phyloP scores from a whole-genome alignment of 306 rosid species.

The Mimosa bimucronata region DNA sequence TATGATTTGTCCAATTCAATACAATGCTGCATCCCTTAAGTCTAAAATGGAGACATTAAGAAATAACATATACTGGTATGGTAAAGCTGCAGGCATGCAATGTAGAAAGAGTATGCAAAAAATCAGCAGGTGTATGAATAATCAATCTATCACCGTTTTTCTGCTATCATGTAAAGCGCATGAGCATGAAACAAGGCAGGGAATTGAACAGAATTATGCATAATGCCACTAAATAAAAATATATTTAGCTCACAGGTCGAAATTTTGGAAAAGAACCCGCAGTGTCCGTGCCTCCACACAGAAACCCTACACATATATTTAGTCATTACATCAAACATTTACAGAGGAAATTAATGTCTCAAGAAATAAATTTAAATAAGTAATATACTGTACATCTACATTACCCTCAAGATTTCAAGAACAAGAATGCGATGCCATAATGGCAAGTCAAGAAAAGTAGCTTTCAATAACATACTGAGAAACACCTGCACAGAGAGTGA shows the following conservation, averaged over 20 bases:
- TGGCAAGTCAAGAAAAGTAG: constrained; percentile 91
- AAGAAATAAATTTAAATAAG: constrained; percentile 20
- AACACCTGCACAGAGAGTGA: constrained; percentile 69
- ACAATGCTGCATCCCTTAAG: constrained; percentile 26
- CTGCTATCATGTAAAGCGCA: background rate
- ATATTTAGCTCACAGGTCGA: constrained; percentile 79
- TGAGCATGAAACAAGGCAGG: background rate
- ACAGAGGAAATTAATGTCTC: constrained; percentile 31
- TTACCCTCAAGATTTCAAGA: constrained; percentile 98
- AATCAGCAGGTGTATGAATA: constrained; percentile 11
- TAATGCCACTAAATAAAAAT: constrained; percentile 20
- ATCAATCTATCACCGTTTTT: constrained; percentile 12
- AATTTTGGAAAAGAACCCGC: constrained; percentile 84
- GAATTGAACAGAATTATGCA: constrained; percentile 21
- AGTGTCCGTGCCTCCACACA: constrained; percentile 92
- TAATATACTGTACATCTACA: constrained; percentile 29
- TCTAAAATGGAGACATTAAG: constrained; percentile 16
- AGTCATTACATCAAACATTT: constrained; percentile 32
- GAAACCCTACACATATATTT: constrained; percentile 69
- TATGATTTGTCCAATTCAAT: constrained; percentile 8
- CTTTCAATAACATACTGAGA: constrained; percentile 96
- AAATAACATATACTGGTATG: constrained; percentile 15
- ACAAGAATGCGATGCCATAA: constrained; percentile 99
- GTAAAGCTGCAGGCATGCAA: constrained; percentile 3
- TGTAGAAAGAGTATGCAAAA: background rate